Evolutionary conservation across 2,329 filamentous ascomycete genomes (phyloP).

Genomic region (Trichoderma gracile): DNA sequence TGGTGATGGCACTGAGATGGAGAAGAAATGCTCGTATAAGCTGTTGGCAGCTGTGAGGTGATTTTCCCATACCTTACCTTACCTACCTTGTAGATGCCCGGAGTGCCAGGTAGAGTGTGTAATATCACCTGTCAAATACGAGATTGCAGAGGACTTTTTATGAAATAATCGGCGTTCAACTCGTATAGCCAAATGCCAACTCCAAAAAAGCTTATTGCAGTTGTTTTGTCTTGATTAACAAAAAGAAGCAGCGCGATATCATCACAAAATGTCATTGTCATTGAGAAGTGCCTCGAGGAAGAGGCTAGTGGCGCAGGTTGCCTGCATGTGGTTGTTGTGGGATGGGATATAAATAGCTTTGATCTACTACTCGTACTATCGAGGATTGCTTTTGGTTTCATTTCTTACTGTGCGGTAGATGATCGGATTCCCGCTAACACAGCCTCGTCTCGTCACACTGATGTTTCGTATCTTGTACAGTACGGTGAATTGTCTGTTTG

Average conservation of each 20-base stretch:
- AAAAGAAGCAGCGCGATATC: neutral
- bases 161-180: too few relatives aligned
- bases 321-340: too few relatives aligned
- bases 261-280: too few relatives aligned
- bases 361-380: too few relatives aligned
- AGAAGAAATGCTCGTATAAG: neutral
- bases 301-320: neutral
- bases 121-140: too few relatives aligned
- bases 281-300: neutral
- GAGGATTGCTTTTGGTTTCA: neutral
- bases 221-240: neutral
- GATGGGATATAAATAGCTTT: neutral
- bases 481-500: neutral
- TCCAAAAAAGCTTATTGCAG: too few relatives aligned
- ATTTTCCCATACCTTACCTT: too few relatives aligned
- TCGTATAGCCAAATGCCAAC: too few relatives aligned
- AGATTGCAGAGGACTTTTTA: too few relatives aligned
- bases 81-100: too few relatives aligned
- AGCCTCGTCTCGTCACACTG: conserved; percentile 13
- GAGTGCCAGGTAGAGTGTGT: too few relatives aligned
- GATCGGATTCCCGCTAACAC: neutral
- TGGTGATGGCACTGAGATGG: neutral
- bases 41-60: too few relatives aligned
- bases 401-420: neutral
- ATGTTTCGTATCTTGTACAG: conserved; percentile 4